A percentile compares a stretch with the other conserved stretches of the same genome.
Evolutionary conservation across 2,329 filamentous ascomycete genomes (phyloP).

Genomic region (Trichoderma koningii): DNA sequence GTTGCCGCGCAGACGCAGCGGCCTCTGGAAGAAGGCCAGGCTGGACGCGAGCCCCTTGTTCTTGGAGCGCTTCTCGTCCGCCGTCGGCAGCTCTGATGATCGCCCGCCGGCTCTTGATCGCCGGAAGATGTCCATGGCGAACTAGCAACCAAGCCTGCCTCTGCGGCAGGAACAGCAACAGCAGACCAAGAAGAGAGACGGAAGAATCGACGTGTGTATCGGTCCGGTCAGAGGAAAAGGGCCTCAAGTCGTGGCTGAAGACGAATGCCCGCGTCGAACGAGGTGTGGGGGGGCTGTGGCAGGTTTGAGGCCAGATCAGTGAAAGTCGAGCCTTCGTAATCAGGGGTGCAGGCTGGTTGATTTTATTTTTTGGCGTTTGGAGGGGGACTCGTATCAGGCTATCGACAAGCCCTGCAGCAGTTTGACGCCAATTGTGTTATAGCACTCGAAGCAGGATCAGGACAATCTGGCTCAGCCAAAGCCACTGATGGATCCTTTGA

Average conservation of each 20-base stretch:
- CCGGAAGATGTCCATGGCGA: constrained; percentile 59
- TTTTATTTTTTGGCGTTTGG: constrained; percentile 9
- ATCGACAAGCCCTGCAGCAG: constrained; percentile 2
- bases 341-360: constrained; percentile 8
- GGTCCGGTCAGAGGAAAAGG: not conserved
- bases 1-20: constrained; percentile 86
- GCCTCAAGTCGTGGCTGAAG: not conserved
- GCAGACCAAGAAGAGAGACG: not conserved
- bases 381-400: constrained; percentile 7
- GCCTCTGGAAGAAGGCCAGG: constrained; percentile 80
- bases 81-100: constrained; percentile 50
- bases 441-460: no score
- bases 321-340: constrained; percentile 20
- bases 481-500: not conserved
- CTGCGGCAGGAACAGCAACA: constrained; percentile 47
- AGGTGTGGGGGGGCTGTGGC: constrained; percentile 8
- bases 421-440: not conserved
- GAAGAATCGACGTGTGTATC: not conserved
- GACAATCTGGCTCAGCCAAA: no score
- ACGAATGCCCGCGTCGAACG: constrained; percentile 13
- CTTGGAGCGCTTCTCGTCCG: constrained; percentile 52
- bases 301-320: constrained; percentile 22
- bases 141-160: constrained; percentile 33
- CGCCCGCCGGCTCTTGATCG: constrained; percentile 55
- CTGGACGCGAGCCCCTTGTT: constrained; percentile 49